Evolutionary conservation across 2,329 filamentous ascomycete species (phyloP).

Genomic region (Fusarium secorum): DNA sequence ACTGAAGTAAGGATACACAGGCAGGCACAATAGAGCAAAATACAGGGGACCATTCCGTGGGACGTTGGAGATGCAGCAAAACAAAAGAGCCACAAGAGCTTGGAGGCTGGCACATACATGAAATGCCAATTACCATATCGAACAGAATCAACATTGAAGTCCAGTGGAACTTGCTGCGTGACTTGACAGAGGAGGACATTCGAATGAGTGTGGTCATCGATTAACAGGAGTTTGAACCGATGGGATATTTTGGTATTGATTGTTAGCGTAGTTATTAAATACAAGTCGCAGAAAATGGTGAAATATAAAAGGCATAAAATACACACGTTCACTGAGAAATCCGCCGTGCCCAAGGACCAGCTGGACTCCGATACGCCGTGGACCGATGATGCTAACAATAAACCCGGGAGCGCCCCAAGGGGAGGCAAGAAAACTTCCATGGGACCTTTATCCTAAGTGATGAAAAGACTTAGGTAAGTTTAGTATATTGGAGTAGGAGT

Average conservation of each 20-base stretch:
- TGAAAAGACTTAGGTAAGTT: neutral
- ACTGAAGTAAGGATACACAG: neutral
- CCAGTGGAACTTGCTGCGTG: conserved; percentile 3
- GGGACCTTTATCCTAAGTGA: neutral
- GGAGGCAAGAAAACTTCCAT: neutral
- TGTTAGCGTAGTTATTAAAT: neutral
- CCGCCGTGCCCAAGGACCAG: neutral
- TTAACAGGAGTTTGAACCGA: neutral
- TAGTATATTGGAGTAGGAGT: neutral
- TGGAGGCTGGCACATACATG: neutral
- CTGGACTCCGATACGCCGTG: neutral
- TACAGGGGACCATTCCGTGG: neutral
- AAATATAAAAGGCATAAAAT: neutral
- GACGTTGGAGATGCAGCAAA: neutral
- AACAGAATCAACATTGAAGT: neutral
- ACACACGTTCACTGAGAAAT: neutral
- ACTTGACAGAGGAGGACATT: neutral
- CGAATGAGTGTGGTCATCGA: neutral
- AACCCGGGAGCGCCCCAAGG: neutral
- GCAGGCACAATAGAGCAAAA: neutral
- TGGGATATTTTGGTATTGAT: too few relatives aligned
- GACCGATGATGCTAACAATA: neutral
- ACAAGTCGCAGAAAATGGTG: neutral
- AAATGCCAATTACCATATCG: neutral
- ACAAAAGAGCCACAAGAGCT: neutral